Evolutionary conservation across 768 basidiomycete species (phyloP).

Genomic region (Gloeopeniophorella convolvens): DNA sequence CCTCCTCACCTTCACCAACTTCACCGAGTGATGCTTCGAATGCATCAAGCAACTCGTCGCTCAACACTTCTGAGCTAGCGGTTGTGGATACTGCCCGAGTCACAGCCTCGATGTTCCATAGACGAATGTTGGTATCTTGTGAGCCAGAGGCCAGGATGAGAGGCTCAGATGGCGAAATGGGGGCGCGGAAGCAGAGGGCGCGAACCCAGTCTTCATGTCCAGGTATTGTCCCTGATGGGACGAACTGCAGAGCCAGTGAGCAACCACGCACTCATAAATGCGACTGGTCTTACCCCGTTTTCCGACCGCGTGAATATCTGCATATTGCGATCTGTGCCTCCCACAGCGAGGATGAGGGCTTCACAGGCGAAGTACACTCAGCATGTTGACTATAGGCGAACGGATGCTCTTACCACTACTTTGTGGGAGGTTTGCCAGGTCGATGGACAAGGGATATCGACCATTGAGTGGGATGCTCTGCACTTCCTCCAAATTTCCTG

Average conservation of each 20-base stretch:
- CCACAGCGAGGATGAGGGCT: conserved; percentile 73
- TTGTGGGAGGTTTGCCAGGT: conserved; percentile 55
- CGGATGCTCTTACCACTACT: conserved; percentile 47
- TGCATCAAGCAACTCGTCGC: conserved; percentile 76
- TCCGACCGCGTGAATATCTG: conserved; percentile 72
- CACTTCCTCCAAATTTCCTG: conserved; percentile 26
- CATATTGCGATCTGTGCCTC: conserved; percentile 73
- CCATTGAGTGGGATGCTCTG: conserved; percentile 63
- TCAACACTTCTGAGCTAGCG: conserved; percentile 28
- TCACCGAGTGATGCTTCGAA: conserved; percentile 81
- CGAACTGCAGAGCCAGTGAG: conserved; percentile 39
- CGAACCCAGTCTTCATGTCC: conserved; percentile 98
- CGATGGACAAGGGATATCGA: conserved; percentile 70
- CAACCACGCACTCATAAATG: not conserved
- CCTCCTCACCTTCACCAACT: conserved; percentile 66
- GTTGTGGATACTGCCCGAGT: conserved; percentile 24
- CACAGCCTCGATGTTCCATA: conserved; percentile 77
- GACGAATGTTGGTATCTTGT: conserved; percentile 87
- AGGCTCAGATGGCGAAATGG: conserved; percentile 31
- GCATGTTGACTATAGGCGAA: too few species aligned
- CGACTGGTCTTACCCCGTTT: conserved; percentile 36
- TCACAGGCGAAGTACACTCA: not conserved
- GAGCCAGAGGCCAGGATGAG: conserved; percentile 88
- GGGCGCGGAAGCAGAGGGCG: conserved; percentile 58
- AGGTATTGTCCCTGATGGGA: conserved; percentile 49